Evolutionary conservation across 768 basidiomycete species (phyloP), one percentile per base, ranked within the genome.

Genomic region (Lactarius sp.): DNA sequence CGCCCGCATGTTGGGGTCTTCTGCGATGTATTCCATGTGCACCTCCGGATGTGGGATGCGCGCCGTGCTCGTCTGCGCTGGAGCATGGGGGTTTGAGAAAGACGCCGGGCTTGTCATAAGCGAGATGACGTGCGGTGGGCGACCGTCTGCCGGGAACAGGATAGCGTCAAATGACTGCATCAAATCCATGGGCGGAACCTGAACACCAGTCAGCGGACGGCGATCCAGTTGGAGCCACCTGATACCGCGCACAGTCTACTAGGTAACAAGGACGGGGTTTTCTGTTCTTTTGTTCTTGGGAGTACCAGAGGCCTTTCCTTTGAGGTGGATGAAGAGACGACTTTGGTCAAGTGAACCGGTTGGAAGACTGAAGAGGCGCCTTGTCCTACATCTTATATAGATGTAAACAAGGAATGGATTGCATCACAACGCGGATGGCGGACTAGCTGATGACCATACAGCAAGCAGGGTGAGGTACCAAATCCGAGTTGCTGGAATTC

Each of bases 21-120:
- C 88, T 70, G 87, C 88, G 69, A 92, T 85, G 74, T 86, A 88
- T 74, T 92, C 88, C 90, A 92, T 92, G 71, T 88, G 84, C 47
- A 89, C 82, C 73, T 92, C 89, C 12, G 90, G 90, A 73, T 92
- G 90, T 0, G 90, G 90, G 78, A 89, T 81, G 57, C 86, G 84
- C 52, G 83, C 75, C 37, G 76, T 71, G 50, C 77, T 78, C 59
- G 57, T 44, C 41, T 59, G 60, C 3, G 59, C 54, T 9, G 60
- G 65, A 20, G 54, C 69, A 68, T 54, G 68, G 63, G 57, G 70
- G 51, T 56, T 47, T 37, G 49, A 64, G 60, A 61, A 54, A 58
- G 56, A 63, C 41, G 60, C 74, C 44, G 74, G 83, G 83, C 87
- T 91, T 27, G 88, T 88, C 86, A 86, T 85, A 62, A 92, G 81